Evolutionary conservation across 2,329 filamentous ascomycete species (phyloP).

Genomic region (Macrophomina tecta): DNA sequence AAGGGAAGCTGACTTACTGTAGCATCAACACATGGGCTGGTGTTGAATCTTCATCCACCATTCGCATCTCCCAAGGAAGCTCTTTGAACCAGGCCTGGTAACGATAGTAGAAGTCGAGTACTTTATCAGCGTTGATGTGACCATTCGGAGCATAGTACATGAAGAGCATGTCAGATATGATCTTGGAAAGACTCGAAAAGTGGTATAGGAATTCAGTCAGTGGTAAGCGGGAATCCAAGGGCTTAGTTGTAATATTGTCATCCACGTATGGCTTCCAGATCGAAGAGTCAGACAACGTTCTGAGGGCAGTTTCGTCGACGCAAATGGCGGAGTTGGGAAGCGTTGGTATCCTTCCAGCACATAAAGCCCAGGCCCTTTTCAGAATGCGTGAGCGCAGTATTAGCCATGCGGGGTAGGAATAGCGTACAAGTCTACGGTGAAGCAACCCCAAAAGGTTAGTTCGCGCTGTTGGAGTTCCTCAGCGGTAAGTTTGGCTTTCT

Average conservation of each 20-base stretch:
- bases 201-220: constrained; percentile 63
- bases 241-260: neutral
- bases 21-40: constrained; percentile 73
- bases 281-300: neutral
- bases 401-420: constrained; percentile 33
- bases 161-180: constrained; percentile 74
- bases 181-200: constrained; percentile 74
- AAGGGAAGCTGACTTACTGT: constrained; percentile 62
- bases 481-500: constrained; percentile 40
- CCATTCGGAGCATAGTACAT: constrained; percentile 74
- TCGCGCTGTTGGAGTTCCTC: constrained; percentile 56
- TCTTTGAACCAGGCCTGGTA: constrained; percentile 75
- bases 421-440: constrained; percentile 55
- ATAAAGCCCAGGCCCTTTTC: constrained; percentile 51
- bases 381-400: neutral
- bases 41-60: constrained; percentile 59
- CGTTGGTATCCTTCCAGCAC: constrained; percentile 54
- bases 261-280: constrained; percentile 31
- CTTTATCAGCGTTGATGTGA: constrained; percentile 66
- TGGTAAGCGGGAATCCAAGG: neutral
- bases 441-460: constrained; percentile 61
- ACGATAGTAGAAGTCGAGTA: constrained; percentile 69
- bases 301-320: constrained; percentile 50
- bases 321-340: constrained; percentile 57
- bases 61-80: constrained; percentile 67